phyloP scores from a whole-genome alignment of 306 rosid genomes.

The Lupinus albus region DNA sequence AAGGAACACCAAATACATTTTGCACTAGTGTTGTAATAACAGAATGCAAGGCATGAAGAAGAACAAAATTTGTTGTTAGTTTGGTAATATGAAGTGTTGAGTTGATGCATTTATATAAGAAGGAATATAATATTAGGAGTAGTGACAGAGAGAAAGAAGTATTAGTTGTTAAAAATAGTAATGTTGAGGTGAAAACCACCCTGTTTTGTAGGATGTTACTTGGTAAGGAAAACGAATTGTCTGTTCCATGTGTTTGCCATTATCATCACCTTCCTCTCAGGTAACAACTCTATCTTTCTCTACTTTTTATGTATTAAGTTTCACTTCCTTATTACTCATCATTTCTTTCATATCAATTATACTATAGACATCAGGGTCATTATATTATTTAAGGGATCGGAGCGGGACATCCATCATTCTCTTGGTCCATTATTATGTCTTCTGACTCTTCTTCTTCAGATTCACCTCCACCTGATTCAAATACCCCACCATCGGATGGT shows the following conservation, averaged over 20 bases:
- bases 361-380: neutral
- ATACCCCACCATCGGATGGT: neutral
- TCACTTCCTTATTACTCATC: no score
- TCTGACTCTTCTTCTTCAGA: constrained; percentile 33
- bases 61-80: no score
- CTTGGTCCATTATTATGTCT: no score
- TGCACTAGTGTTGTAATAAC: neutral
- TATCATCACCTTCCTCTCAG: constrained; percentile 28
- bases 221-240: constrained; percentile 32
- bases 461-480: neutral
- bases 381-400: constrained; percentile 49
- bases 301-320: no score
- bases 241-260: constrained; percentile 4
- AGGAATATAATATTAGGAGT: constrained; percentile 29
- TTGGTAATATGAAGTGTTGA: neutral
- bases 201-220: constrained; percentile 36
- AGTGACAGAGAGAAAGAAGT: constrained; percentile 25
- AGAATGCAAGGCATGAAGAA: neutral
- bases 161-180: constrained; percentile 37
- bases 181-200: constrained; percentile 14
- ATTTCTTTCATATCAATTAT: no score
- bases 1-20: neutral
- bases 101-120: neutral
- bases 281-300: no score
- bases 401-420: no score